phyloP scores from a whole-genome alignment of 106 monocot species.

The Dioscorea alata region DNA sequence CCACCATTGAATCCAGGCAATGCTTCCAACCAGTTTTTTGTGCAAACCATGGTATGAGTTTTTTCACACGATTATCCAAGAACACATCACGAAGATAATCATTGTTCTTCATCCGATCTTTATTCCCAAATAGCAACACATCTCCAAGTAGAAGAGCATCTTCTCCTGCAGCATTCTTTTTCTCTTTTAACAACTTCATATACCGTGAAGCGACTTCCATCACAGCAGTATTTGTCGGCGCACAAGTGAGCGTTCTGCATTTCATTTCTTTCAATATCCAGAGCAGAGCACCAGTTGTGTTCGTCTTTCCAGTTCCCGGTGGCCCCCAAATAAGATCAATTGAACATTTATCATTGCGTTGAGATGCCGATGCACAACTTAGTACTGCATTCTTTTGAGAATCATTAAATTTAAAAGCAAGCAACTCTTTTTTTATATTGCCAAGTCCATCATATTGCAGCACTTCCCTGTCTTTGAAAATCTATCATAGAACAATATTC shows the following conservation, averaged over 20 bases:
- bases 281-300: slow-evolving; percentile 35
- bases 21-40: slow-evolving; percentile 32
- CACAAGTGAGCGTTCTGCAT: slow-evolving; percentile 40
- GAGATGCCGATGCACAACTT: slow-evolving; percentile 15
- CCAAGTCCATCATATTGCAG: neutral
- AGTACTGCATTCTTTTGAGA: slow-evolving; percentile 37
- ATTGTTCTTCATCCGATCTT: slow-evolving; percentile 37
- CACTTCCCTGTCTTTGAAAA: neutral
- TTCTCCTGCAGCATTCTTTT: neutral
- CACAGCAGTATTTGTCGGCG: slow-evolving; percentile 68
- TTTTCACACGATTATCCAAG: slow-evolving; percentile 26
- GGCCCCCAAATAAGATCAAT: slow-evolving; percentile 83
- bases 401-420: slow-evolving; percentile 14
- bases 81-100: slow-evolving; percentile 31
- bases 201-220: slow-evolving; percentile 43
- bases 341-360: neutral
- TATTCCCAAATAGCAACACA: slow-evolving; percentile 42
- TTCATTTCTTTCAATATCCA: slow-evolving; percentile 8
- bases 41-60: slow-evolving; percentile 37
- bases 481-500: neutral
- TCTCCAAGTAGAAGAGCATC: slow-evolving; percentile 17
- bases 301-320: slow-evolving; percentile 86
- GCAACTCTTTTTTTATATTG: neutral
- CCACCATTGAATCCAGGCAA: slow-evolving; percentile 20
- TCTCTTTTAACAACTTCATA: slow-evolving; percentile 20